Percentiles rank a stretch among this genome's conserved stretches.
phyloP scores from a whole-genome alignment of 2,329 filamentous ascomycete species.

The Dactylellina cionopaga region DNA sequence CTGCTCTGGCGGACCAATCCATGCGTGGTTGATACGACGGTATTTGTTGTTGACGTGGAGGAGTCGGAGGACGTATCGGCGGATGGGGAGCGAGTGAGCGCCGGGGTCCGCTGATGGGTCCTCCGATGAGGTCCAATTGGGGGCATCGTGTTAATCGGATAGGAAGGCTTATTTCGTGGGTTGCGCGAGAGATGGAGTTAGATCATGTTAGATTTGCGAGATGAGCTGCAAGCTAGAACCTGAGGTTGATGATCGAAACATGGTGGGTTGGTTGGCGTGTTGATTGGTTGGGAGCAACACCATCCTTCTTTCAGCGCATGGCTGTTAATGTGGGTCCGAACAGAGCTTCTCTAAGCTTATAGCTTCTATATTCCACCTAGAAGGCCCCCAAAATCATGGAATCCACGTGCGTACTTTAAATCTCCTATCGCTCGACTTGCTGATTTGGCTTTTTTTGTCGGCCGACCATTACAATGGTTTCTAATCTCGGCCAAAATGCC shows the following conservation, averaged over 20 bases:
- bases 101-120: slow-evolving; percentile 50
- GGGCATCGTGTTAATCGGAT: slow-evolving; percentile 44
- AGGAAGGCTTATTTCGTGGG: slow-evolving; percentile 23
- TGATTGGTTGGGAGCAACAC: slow-evolving; percentile 34
- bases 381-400: neutral
- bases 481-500: too few species aligned
- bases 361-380: slow-evolving; percentile 14
- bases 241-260: slow-evolving; percentile 29
- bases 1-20: slow-evolving; percentile 35
- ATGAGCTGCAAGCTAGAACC: slow-evolving; percentile 10
- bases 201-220: slow-evolving; percentile 6
- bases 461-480: too few species aligned
- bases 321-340: slow-evolving; percentile 15
- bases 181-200: slow-evolving; percentile 16
- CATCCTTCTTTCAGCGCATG: slow-evolving; percentile 20
- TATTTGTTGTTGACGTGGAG: slow-evolving; percentile 47
- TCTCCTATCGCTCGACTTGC: neutral
- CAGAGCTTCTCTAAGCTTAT: slow-evolving; percentile 25
- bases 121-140: slow-evolving; percentile 46
- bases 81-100: slow-evolving; percentile 44
- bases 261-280: neutral
- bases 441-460: neutral
- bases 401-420: neutral
- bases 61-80: slow-evolving; percentile 51
- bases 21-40: slow-evolving; percentile 32